phyloP scores from a whole-genome alignment of 2,329 filamentous ascomycete genomes.

The Ophiostoma sp. region DNA sequence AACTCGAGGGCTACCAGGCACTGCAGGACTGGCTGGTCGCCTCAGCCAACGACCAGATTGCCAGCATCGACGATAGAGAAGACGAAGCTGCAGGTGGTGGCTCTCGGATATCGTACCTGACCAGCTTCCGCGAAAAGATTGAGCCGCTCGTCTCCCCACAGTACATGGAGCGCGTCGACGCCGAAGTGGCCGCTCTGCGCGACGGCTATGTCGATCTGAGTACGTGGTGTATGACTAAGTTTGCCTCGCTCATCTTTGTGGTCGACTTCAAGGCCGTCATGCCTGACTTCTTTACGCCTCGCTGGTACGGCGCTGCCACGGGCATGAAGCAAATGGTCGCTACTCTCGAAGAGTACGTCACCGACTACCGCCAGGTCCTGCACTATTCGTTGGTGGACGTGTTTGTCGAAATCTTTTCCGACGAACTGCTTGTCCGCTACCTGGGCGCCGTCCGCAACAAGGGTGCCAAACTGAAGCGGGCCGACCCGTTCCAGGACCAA shows the following conservation, averaged over 20 bases:
- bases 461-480: slow-evolving; percentile 80
- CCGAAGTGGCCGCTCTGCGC: slow-evolving; percentile 72
- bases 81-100: slow-evolving; percentile 48
- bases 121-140: slow-evolving; percentile 81
- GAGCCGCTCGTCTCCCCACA: slow-evolving; percentile 76
- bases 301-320: slow-evolving; percentile 77
- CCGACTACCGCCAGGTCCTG: slow-evolving; percentile 80
- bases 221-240: slow-evolving; percentile 87
- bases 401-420: slow-evolving; percentile 87
- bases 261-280: slow-evolving; percentile 86
- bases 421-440: slow-evolving; percentile 86
- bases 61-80: slow-evolving; percentile 91
- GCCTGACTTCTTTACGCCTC: slow-evolving; percentile 83
- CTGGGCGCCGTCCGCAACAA: slow-evolving; percentile 84
- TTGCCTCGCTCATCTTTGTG: slow-evolving; percentile 82
- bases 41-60: slow-evolving; percentile 97
- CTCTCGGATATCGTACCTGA: slow-evolving; percentile 72
- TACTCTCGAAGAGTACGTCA: slow-evolving; percentile 92
- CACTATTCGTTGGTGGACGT: slow-evolving; percentile 88
- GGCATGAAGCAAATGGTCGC: slow-evolving; percentile 92
- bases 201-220: slow-evolving; percentile 95
- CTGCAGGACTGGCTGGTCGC: slow-evolving; percentile 96
- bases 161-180: slow-evolving; percentile 73
- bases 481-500: slow-evolving; percentile 87
- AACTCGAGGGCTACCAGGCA: slow-evolving; percentile 70